Evolutionary conservation across 2,329 filamentous ascomycete species (phyloP), one percentile per base, ranked within the genome.

Genomic region (Reticulascus tulasneorum): DNA sequence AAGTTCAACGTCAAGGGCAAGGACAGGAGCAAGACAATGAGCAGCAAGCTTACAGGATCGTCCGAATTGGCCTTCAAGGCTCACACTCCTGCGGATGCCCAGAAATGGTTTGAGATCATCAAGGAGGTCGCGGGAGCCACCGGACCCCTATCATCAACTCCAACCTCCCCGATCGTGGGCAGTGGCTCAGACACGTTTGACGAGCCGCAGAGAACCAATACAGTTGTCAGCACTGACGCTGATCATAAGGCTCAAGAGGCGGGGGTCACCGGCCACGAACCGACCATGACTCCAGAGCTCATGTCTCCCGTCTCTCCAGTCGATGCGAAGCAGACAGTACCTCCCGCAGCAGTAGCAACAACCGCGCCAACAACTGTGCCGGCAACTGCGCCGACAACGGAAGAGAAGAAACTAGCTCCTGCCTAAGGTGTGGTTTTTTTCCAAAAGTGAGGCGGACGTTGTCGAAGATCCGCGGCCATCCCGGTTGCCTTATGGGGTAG

Each of bases 1-100:
- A 96, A 94, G 63, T 97, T 98, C 73, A 87, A 80, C 54, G 74
- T 98, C 60, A 95, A 95, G 69, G 93, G 93, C 60, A 97, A 97
- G 63, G 90, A 98, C 58, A 79, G 83, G 38, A 84, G 82, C 53
- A 85, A 86, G 56, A 85, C 84, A 46, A 66, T 96, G 46, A 82
- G 83, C 53, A 84, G 82, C 67, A 91, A 88, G 56, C 77, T 96
- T 47, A 78, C 84, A 30, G 86, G 90, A 47, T 78, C 66, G 18
- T 81, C 87, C 25, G 91, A 97, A 62, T 72, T 94, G 23, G 67
- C 75, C 20, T 96, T 96, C 78, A 94, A 94, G 67, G 89, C 90
- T 0, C 84, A 89, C 61, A 88, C 85, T 1, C 61, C 86, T 3
- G 71, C 75, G 19, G 88, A 94, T 46, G 89, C 91, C 1, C 71